Evolutionary conservation across 345 rosid genomes (phyloP).

Genomic region (Carallia pectinifolia): DNA sequence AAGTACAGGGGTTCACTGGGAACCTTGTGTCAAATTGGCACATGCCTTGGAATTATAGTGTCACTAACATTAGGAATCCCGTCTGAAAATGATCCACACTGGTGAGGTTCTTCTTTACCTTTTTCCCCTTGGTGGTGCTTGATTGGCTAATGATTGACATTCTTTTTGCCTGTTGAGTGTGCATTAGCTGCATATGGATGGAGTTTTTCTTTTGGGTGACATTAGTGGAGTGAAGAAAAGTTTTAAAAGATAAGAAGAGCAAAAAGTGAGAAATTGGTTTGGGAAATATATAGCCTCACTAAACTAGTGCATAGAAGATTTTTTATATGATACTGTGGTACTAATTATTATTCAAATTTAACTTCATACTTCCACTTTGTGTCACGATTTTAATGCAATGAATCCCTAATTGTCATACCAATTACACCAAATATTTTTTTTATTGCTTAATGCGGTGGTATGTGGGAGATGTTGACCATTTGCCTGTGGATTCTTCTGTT

Average conservation of each 20-base stretch:
- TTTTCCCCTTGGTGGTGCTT: neutral
- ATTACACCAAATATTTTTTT: too few relatives aligned
- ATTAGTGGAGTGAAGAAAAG: neutral
- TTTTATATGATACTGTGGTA: too few relatives aligned
- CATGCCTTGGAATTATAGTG: conserved; percentile 68
- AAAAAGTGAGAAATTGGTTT: neutral
- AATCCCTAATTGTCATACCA: too few relatives aligned
- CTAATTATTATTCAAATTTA: too few relatives aligned
- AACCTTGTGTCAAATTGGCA: conserved; percentile 59
- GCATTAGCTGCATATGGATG: neutral
- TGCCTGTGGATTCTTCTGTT: neutral
- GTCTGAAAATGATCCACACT: conserved; percentile 65
- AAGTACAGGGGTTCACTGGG: conserved; percentile 74
- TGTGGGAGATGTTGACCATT: neutral
- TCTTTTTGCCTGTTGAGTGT: neutral
- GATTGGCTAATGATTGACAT: conserved; percentile 9
- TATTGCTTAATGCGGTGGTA: too few relatives aligned
- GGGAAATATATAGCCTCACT: too few relatives aligned
- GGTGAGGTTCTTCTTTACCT: conserved; percentile 44
- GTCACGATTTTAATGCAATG: neutral
- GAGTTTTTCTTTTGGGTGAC: neutral
- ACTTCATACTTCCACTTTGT: neutral
- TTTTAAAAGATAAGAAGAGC: neutral
- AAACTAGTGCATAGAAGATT: too few relatives aligned
- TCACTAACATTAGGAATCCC: conserved; percentile 61